Conservation (phyloP, 2,329 filamentous ascomycete genomes). For the Penicillium corylophilum region DNA sequence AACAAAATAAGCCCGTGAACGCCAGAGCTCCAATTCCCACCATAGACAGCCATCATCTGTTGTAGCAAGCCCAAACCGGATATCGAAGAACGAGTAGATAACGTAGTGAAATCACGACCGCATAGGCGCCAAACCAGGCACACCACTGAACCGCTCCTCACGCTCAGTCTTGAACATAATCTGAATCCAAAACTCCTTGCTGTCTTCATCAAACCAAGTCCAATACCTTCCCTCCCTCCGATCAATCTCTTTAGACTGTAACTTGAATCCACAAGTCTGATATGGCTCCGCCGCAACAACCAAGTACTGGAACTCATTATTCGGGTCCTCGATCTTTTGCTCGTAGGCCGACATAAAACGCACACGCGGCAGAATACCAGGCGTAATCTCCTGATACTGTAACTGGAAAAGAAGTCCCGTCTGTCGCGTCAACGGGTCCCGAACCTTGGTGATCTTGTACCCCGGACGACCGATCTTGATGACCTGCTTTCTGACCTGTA, state of each 20-base stretch:
- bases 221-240: slow-evolving; percentile 84
- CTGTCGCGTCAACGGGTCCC: slow-evolving; percentile 84
- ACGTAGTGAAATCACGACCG: slow-evolving; percentile 23
- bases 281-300: slow-evolving; percentile 95
- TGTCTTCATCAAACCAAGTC: slow-evolving; percentile 92
- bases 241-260: slow-evolving; percentile 91
- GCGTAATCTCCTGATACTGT: slow-evolving; percentile 86
- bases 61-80: slow-evolving; percentile 1
- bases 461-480: slow-evolving; percentile 95
- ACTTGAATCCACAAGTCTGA: slow-evolving; percentile 94
- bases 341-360: slow-evolving; percentile 98
- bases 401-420: slow-evolving; percentile 92
- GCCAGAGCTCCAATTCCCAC: slow-evolving; percentile 16
- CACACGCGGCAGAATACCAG: slow-evolving; percentile 74
- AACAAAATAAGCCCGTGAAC: slow-evolving; percentile 11
- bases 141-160: slow-evolving; percentile 78
- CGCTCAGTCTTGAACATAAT: slow-evolving; percentile 98
- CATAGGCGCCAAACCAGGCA: slow-evolving; percentile 61
- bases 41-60: slow-evolving; percentile 9
- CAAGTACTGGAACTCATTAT: slow-evolving; percentile 92
- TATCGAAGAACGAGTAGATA: not conserved
- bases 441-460: slow-evolving; percentile 96
- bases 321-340: slow-evolving; percentile 89
- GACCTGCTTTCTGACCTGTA: slow-evolving; percentile 75
- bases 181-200: slow-evolving; percentile 97